Percentiles rank a stretch among this genome's conserved stretches.
These are phyloP conservation scores for Cladosporium sp. DNA, from an alignment of 2,329 filamentous ascomycete genomes.

Conservation along the genomic window DNA sequence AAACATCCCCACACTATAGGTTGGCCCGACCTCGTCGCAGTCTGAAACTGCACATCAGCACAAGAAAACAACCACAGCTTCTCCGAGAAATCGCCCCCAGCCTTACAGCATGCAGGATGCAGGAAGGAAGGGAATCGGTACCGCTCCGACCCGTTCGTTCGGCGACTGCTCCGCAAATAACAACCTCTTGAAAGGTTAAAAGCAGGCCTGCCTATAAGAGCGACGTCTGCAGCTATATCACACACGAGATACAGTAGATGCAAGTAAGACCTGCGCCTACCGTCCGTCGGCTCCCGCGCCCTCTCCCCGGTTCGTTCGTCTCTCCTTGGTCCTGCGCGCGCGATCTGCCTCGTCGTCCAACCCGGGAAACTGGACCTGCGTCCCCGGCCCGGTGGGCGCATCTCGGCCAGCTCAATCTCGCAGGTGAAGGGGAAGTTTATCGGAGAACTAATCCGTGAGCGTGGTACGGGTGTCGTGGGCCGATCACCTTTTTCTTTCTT, in stretches of 20 bases:
- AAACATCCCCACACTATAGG: not conserved
- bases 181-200: not conserved
- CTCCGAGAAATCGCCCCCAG: constrained; percentile 4
- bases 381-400: not conserved
- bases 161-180: not conserved
- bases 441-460: not conserved
- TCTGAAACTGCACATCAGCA: constrained; percentile 1
- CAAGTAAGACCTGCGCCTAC: not conserved
- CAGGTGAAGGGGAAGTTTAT: constrained; percentile 6
- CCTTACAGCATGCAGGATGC: not conserved
- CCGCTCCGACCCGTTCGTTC: constrained; percentile 3
- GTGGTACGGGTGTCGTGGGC: constrained; percentile 1
- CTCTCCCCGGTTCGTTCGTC: not conserved
- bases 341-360: not conserved
- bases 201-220: constrained; percentile 1
- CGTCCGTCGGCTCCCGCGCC: not conserved
- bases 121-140: not conserved
- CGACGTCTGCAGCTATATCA: constrained; percentile 1
- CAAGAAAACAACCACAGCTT: not conserved
- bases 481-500: not conserved
- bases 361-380: not conserved
- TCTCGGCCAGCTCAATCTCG: not conserved
- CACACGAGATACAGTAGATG: not conserved
- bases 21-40: constrained; percentile 3
- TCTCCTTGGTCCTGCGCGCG: constrained; percentile 1